A percentile compares a stretch with the other conserved stretches of the same genome.
Conservation (phyloP, 176 grass and related monocot genomes). For the Aegilops umbellulata region DNA sequence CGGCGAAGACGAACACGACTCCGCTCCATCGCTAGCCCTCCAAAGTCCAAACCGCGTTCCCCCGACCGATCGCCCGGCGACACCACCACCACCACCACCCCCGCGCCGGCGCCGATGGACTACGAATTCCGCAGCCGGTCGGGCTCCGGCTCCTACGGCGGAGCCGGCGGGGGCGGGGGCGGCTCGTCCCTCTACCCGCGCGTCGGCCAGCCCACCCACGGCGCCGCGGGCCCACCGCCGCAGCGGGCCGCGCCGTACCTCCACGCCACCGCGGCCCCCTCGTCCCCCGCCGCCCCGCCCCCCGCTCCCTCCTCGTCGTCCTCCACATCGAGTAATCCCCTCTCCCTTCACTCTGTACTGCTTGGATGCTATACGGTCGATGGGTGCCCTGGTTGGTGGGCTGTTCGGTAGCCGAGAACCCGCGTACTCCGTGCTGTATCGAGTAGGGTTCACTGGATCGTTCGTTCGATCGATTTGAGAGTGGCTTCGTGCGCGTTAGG, state of each 20-base stretch:
- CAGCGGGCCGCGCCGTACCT: slow-evolving; percentile 43
- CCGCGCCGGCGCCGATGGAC: slow-evolving; percentile 24
- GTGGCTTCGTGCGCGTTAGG: not conserved
- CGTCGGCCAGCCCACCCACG: slow-evolving; percentile 35
- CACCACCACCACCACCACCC: not conserved
- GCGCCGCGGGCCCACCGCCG: not conserved
- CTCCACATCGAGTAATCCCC: slow-evolving; percentile 42
- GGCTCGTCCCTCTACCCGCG: slow-evolving; percentile 40
- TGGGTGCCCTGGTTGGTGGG: not conserved
- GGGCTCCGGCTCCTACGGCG: slow-evolving; percentile 39
- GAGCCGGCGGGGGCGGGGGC: not conserved
- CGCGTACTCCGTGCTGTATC: not conserved
- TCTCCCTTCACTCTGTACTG: not conserved
- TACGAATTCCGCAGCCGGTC: slow-evolving; percentile 51
- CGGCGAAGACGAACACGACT: not conserved
- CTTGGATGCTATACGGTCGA: not conserved
- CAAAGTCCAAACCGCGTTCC: not conserved
- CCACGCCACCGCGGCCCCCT: not conserved
- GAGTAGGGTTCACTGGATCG: not conserved
- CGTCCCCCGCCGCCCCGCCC: slow-evolving; percentile 15
- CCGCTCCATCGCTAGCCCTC: not conserved
- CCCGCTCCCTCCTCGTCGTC: not conserved
- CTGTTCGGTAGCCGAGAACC: not conserved
- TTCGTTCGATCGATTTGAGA: not conserved
- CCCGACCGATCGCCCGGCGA: not conserved